Base-by-base conservation (phyloP, 2,329 filamentous ascomycete species). In the Pyricularia sp. region DNA sequence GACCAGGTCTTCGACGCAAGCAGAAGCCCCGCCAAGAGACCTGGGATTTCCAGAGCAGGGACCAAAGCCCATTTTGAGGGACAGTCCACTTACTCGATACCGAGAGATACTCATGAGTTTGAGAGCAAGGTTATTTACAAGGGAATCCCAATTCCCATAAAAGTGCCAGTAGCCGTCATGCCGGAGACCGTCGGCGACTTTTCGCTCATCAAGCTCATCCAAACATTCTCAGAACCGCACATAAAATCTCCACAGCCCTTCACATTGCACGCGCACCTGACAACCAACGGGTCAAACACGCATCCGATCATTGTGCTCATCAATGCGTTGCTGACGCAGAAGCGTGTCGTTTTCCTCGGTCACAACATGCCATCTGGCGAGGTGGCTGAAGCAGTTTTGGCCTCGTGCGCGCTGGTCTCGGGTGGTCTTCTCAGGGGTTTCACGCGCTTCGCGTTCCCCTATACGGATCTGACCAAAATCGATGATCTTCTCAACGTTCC, bases 151-250 rank as follows among this genome's bases (percentile, higher is more conserved):
- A 94, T 99, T 31, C 95, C 95, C 0, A 93, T 99, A 81, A 98
- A 98, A 80, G 90, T 99, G 9, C 95, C 95, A 0, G 94, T 94
- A 3, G 94, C 95, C 12, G 87, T 97, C 69, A 94, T 94, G 82
- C 92, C 94, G 1, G 95, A 99, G 82, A 97, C 92, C 0, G 95
- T 99, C 20, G 95, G 95, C 71, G 95, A 99, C 80, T 99, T 99
- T 77, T 98, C 94, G 55, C 85, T 99, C 69, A 92, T 99, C 80
- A 98, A 98, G 78, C 88, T 99, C 68, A 97, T 99, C 72, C 93
- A 97, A 74, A 97, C 92, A 68, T 98, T 98, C 78, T 92, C 92
- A 63, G 88, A 90, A 12, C 85, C 92, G 23, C 94, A 98, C 78
- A 81, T 89, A n/a, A 90, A 93, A 74, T 87, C 90, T 11, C 92